Evolutionary conservation across 208 protist genomes (phyloP), one percentile per base, ranked within the genome.

Genomic region (Leishmania guyanensis): DNA sequence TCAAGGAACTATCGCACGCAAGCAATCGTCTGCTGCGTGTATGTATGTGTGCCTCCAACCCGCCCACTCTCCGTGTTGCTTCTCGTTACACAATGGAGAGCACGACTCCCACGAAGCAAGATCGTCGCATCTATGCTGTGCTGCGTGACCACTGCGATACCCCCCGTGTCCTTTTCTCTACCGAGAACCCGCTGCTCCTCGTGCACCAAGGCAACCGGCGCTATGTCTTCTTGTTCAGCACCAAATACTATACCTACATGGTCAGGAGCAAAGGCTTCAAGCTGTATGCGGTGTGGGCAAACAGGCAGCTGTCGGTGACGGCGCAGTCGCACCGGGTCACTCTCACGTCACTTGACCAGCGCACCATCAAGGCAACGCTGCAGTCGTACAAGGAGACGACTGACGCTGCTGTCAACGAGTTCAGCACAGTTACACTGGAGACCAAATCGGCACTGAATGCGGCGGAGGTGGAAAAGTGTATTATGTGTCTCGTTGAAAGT

Each of bases 241-340:
- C 95, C 29, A 82, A 88, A 50, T 94, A 90, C 79, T 91, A 93
- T 82, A 91, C 92, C 14, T 98, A 98, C 79, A 83, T 98, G 54
- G 80, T 98, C 60, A 96, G 96, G 78, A 58, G 81, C 6, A 97
- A 95, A 77, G 88, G 81, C 26, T 91, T 87, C 72, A 91, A 93
- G 72, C 90, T 95, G 58, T 96, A 98, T 84, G 78, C 84, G 10
- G 81, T 90, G n/a, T 97, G 91, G 90, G 80, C 88, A 9, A 96
- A 95, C 75, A 90, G 86, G n/a, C 77, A 86, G 43, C 77, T 98
- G 22, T 89, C 82, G 33, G 84, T 93, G 58, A 60, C 75, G 29
- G 86, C 85, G 36, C 77, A 83, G 53, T 12, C 77, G 36, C 76
- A 77, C 50, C 82, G 72, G 22, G 39, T 90, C 50, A 81, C 58